Evolutionary conservation across 2,329 filamentous ascomycete genomes (phyloP).

Genomic region (Neoscytalidium dimidiatum): DNA sequence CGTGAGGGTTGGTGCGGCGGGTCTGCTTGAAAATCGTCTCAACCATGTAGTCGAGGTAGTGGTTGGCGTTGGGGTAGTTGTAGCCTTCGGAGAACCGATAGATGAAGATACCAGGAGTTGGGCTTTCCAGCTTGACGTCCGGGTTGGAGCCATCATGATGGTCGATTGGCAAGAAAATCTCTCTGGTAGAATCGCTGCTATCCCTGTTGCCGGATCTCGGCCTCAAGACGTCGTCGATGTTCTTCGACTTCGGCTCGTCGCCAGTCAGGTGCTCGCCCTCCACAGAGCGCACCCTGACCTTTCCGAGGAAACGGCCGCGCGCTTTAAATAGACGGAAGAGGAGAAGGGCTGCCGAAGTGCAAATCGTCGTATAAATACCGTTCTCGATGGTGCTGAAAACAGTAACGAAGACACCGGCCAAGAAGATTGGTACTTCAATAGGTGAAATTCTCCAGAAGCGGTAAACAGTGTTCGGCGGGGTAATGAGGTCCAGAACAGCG

Average conservation of each 20-base stretch:
- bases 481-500: constrained; percentile 90
- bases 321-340: constrained; percentile 83
- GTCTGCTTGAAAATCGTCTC: constrained; percentile 59
- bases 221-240: constrained; percentile 38
- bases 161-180: constrained; percentile 83
- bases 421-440: constrained; percentile 88
- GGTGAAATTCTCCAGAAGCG: constrained; percentile 95
- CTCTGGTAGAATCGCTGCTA: constrained; percentile 60
- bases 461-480: constrained; percentile 86
- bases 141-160: constrained; percentile 93
- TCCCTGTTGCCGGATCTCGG: constrained; percentile 24
- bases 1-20: constrained; percentile 71
- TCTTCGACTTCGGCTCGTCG: constrained; percentile 50
- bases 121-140: constrained; percentile 72
- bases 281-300: constrained; percentile 81
- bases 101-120: constrained; percentile 92
- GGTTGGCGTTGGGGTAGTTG: constrained; percentile 92
- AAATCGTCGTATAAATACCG: constrained; percentile 87
- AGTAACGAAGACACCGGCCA: constrained; percentile 86
- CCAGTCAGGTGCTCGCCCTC: constrained; percentile 74
- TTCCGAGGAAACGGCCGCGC: constrained; percentile 79
- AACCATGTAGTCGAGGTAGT: constrained; percentile 73
- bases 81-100: constrained; percentile 95
- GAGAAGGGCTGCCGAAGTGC: constrained; percentile 73
- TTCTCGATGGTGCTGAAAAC: constrained; percentile 87